Evolutionary conservation across 805 yeast species (phyloP).

Genomic region (Saccharomyces jurei): DNA sequence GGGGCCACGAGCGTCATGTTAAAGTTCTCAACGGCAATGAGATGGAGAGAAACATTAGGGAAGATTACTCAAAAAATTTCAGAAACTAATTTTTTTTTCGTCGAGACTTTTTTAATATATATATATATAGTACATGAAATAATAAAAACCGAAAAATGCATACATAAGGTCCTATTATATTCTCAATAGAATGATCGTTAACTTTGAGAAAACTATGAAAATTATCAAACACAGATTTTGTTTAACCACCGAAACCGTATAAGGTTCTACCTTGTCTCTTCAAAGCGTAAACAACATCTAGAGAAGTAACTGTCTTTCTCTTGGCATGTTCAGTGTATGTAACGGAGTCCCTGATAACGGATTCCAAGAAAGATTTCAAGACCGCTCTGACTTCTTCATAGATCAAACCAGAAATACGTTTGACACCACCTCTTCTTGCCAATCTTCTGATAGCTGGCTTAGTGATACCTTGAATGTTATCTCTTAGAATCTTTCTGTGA

Average conservation of each 20-base stretch:
- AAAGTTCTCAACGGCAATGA: constrained; percentile 3
- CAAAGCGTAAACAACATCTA: constrained; percentile 96
- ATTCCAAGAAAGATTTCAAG: constrained; percentile 87
- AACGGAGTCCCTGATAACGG: constrained; percentile 96
- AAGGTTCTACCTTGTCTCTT: constrained; percentile 99
- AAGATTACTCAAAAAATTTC: constrained; percentile 1
- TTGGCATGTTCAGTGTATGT: constrained; percentile 99
- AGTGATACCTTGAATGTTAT: constrained; percentile 98
- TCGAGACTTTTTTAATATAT: not conserved
- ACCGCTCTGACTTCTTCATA: constrained; percentile 98
- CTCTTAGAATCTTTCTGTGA: constrained; percentile 98
- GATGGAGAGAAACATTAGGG: constrained; percentile 1
- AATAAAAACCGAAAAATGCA: not conserved
- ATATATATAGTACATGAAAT: not conserved
- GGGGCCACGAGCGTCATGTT: not conserved
- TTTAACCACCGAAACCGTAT: constrained; percentile 99
- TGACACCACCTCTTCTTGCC: constrained; percentile 99
- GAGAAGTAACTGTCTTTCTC: constrained; percentile 98
- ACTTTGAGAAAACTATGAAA: not conserved
- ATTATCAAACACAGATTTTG: constrained; percentile 1
- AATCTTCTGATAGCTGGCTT: constrained; percentile 99
- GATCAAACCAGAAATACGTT: constrained; percentile 96
- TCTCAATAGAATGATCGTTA: not conserved
- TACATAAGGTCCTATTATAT: not conserved
- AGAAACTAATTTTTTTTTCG: not conserved